Evolutionary conservation across 2,329 filamentous ascomycete species (phyloP), one percentile per base, ranked within the genome.

Genomic region (Sporothrix globosa): DNA sequence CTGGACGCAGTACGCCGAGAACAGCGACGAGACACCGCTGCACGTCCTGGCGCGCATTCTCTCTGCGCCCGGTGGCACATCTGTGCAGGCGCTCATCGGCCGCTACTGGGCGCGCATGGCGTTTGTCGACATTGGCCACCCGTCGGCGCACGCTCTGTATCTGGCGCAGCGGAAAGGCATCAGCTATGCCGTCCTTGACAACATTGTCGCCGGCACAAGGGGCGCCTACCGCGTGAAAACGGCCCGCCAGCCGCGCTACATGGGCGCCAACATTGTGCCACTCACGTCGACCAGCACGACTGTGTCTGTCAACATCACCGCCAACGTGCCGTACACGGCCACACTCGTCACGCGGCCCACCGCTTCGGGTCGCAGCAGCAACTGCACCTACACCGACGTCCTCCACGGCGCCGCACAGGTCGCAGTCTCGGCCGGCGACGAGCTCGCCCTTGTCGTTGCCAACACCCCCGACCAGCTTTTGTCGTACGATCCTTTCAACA

Each of bases 101-200:
- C 77, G 79, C 19, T 86, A 86, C 76, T 85, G 83, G 83, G 84
- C 84, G 2, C 80, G 80, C 71, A 86, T 86, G 84, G 84, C 84
- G 4, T 84, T 82, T 72, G 82, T 82, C 13, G 84, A 86, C 56
- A 83, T 85, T 44, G 83, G 82, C 14, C 82, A 85, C 73, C 71
- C 77, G 0, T 79, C 79, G 9, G 82, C 81, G 0, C 78, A 80
- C 24, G 74, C 78, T 0, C 71, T 78, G 53, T 85, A 83, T 76
- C 73, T 78, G 3, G 70, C 70, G 41, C 77, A 82, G 73, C n/a
- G 39, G 1, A 63, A 63, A 4, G 10, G 21, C 21, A 46, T 63
- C n/a, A 46, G 58, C 13, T 44, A 27, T 27, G 39, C 39, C 39
- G 58, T 63, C 9, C 10, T 60, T 1, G 58, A 61, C 56, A 1